Conservation (phyloP, 441 rosid species). For the Breynia disticha region DNA sequence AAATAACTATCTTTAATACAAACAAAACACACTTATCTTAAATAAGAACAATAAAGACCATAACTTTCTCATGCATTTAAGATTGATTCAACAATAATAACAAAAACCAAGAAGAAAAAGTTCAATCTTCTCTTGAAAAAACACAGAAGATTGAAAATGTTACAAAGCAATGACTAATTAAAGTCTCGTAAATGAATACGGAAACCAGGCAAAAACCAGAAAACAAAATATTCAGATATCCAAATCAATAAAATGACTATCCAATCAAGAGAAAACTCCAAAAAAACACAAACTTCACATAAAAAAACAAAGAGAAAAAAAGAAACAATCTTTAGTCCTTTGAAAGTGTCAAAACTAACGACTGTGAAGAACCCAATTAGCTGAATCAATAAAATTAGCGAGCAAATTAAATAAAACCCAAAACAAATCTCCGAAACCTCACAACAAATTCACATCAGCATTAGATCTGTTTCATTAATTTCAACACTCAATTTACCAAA, state of each 20-base stretch:
- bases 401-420: neutral
- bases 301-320: neutral
- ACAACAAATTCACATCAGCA: conserved; percentile 20
- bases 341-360: too few species aligned
- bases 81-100: conserved; percentile 6
- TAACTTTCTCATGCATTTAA: neutral
- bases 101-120: conserved; percentile 4
- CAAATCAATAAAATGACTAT: conserved; percentile 25
- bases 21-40: neutral
- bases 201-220: neutral
- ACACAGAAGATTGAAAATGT: neutral
- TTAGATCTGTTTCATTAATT: conserved; percentile 35
- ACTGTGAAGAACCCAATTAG: neutral
- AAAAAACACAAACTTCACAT: neutral
- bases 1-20: neutral
- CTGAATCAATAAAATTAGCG: neutral
- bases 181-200: conserved; percentile 1
- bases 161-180: neutral
- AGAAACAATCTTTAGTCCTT: neutral
- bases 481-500: conserved; percentile 5
- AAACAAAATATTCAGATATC: conserved; percentile 11
- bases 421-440: neutral
- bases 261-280: neutral
- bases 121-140: too few species aligned
- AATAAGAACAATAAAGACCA: neutral